These are phyloP conservation scores for Blastobotrys buckinghamii DNA, from an alignment of 1,139 yeast genomes.

Conservation along the genomic window DNA sequence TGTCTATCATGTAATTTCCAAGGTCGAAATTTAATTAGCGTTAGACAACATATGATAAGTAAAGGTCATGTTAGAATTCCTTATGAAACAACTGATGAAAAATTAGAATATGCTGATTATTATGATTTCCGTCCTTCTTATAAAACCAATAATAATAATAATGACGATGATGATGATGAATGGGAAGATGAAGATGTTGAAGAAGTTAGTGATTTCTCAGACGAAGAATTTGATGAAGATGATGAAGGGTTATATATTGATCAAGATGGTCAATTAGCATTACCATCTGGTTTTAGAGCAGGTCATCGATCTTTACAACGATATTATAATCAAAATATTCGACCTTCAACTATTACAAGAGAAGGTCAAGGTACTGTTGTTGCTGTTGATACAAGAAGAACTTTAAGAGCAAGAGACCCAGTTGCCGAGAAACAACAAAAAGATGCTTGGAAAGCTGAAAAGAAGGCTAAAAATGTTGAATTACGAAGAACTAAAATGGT, in stretches of 20 bases:
- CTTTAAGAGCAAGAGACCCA: slow-evolving; percentile 40
- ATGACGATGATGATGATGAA: slow-evolving; percentile 31
- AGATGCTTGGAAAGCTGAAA: slow-evolving; percentile 70
- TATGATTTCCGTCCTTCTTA: slow-evolving; percentile 79
- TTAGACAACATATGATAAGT: slow-evolving; percentile 80
- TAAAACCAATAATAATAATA: slow-evolving; percentile 25
- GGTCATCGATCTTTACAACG: slow-evolving; percentile 88
- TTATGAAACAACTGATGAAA: slow-evolving; percentile 77
- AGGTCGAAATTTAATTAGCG: slow-evolving; percentile 78
- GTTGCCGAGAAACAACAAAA: slow-evolving; percentile 55
- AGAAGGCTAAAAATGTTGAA: slow-evolving; percentile 58
- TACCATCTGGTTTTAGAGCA: slow-evolving; percentile 81
- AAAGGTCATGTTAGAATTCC: slow-evolving; percentile 89
- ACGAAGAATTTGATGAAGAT: slow-evolving; percentile 44
- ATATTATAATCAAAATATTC: slow-evolving; percentile 77
- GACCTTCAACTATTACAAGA: slow-evolving; percentile 63
- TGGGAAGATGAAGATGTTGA: slow-evolving; percentile 42
- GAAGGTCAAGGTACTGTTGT: slow-evolving; percentile 94
- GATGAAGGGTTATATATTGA: slow-evolving; percentile 41
- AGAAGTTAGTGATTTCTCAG: slow-evolving; percentile 40
- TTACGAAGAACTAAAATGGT: slow-evolving; percentile 78
- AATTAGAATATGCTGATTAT: slow-evolving; percentile 70
- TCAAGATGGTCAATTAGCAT: slow-evolving; percentile 69
- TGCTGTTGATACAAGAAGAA: slow-evolving; percentile 81
- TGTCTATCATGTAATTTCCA: slow-evolving; percentile 81